Base-by-base conservation (phyloP, 805 yeast species). In the Candida arabinofermentans region DNA sequence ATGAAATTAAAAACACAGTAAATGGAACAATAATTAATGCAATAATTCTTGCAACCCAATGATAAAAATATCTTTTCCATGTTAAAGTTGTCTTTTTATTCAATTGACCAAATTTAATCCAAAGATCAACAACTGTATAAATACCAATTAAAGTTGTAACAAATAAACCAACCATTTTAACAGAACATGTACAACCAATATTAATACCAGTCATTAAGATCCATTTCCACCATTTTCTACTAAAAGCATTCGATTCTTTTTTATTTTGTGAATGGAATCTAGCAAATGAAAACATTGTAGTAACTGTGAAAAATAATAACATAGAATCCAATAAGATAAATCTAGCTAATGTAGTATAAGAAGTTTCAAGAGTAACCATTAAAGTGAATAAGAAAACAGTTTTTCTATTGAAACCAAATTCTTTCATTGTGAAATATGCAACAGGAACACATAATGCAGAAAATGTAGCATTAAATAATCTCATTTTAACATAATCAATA, bases 111-210 rank as follows among this genome's bases (percentile, higher is more conserved):
- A 88, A 77, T 85, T 93, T 55, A 80, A 75, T 71, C 96, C 97
- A 93, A 55, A 93, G 71, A 56, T 93, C 97, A 40, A 79, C 83
- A 30, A 86, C 71, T 18, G 96, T 89, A 66, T 91, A 87, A 48
- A 88, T 75, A 37, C 99, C 99, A 42, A 93, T 89, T 48, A 89
- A 68, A 14, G 88, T 64, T 43, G 95, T 91, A 46, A 87, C 86
- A 57, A 93, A 87, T 42, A 91, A 73, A 55, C 99, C 99, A 44
- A 93, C 98, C 96, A 90, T 88, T 67, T 93, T 93, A 43, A 89
- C 95, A 23, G 96, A 84, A 59, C 91, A 83, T 16, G 90, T 85
- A 62, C 93, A 86, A 32, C 99, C 98, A 55, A 93, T 79, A 35
- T 79, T 71, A 39, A 88, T 67, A 50, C 99, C 99, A 8, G 96